These are phyloP conservation scores for Leucosporidium scottii DNA, from an alignment of 768 basidiomycete species.

Conservation along the genomic window DNA sequence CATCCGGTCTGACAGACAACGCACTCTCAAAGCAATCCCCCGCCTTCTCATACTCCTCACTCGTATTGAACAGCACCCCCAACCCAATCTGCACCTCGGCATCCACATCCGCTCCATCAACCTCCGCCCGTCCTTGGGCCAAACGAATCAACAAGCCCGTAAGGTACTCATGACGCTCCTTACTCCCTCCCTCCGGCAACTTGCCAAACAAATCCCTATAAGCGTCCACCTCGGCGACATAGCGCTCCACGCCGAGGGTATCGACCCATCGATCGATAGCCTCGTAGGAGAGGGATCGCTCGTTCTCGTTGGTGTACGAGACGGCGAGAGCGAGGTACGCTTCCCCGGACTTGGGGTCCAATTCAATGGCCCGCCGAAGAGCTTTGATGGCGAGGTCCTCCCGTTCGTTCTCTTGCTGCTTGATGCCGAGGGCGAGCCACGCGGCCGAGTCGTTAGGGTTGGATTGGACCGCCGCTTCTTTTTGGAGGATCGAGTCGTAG, in stretches of 20 bases:
- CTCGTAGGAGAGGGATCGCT: conserved; percentile 64
- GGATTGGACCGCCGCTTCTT: conserved; percentile 81
- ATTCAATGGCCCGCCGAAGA: conserved; percentile 66
- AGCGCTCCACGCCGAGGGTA: conserved; percentile 53
- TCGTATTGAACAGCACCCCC: conserved; percentile 84
- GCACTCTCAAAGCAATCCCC: conserved; percentile 91
- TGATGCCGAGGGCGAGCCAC: conserved; percentile 91
- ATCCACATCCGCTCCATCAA: conserved; percentile 53
- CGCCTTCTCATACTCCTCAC: conserved; percentile 86
- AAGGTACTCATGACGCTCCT: conserved; percentile 46
- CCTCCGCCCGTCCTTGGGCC: conserved; percentile 53
- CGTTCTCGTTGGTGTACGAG: conserved; percentile 81
- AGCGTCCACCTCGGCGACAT: conserved; percentile 41
- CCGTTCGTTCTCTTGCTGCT: conserved; percentile 96
- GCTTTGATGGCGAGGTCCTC: conserved; percentile 85
- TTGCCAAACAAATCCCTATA: conserved; percentile 23
- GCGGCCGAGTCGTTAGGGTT: conserved; percentile 61
- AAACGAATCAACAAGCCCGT: conserved; percentile 74
- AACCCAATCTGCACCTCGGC: conserved; percentile 93
- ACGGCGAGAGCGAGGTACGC: conserved; percentile 88
- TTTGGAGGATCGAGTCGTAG: conserved; percentile 69
- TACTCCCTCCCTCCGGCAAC: conserved; percentile 18
- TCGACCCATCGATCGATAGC: conserved; percentile 80
- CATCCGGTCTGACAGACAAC: conserved; percentile 76
- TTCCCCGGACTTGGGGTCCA: conserved; percentile 62